These are phyloP conservation scores for Xerocomellus intermedius DNA, from an alignment of 768 basidiomycete genomes.

Conservation along the genomic window DNA sequence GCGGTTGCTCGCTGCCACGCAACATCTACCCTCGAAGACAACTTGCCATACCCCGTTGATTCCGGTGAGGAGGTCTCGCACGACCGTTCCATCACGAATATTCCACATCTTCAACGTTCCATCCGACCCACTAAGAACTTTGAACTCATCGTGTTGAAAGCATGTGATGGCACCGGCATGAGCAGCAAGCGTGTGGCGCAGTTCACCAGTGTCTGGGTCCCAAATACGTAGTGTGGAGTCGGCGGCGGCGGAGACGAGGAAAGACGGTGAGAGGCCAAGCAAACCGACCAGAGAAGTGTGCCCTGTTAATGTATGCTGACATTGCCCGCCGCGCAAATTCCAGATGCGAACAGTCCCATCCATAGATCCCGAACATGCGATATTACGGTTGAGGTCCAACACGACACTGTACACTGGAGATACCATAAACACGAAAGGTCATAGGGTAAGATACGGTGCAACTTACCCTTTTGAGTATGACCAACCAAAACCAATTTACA, in stretches of 20 bases:
- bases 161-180: constrained; percentile 99
- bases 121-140: constrained; percentile 92
- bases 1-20: constrained; percentile 90
- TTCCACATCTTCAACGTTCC: constrained; percentile 99
- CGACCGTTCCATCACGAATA: constrained; percentile 78
- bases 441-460: constrained; percentile 25
- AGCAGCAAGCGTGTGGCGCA: constrained; percentile 79
- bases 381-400: constrained; percentile 79
- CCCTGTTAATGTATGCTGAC: constrained; percentile 77
- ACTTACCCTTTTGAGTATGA: constrained; percentile 83
- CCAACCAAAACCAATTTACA: constrained; percentile 81
- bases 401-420: constrained; percentile 90
- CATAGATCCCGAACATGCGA: constrained; percentile 97
- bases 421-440: constrained; percentile 6
- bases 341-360: constrained; percentile 96
- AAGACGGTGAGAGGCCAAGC: constrained; percentile 83
- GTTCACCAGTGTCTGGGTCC: constrained; percentile 83
- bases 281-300: constrained; percentile 96
- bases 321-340: constrained; percentile 81
- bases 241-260: constrained; percentile 93
- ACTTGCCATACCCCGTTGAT: constrained; percentile 99
- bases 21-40: constrained; percentile 90
- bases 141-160: constrained; percentile 98
- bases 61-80: constrained; percentile 85
- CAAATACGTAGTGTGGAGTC: constrained; percentile 94